Evolutionary conservation across 2,329 filamentous ascomycete species (phyloP), one percentile per base, ranked within the genome.

Genomic region (Simplicillium aogashimaense): DNA sequence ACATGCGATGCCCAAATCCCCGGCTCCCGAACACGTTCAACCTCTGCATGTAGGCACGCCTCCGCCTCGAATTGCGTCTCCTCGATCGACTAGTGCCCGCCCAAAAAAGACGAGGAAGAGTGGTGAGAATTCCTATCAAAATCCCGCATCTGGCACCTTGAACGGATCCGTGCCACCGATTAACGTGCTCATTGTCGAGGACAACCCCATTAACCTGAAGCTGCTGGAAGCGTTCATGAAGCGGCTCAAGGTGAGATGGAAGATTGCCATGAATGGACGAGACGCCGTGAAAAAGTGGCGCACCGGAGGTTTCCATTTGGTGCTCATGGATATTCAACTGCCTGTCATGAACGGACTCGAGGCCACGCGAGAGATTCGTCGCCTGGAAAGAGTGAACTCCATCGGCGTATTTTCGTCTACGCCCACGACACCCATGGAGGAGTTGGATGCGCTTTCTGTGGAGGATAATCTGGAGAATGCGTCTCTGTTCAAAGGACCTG

Each of bases 311-410:
- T 97, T 95, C 55, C 92, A 98, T 64, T 66, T 98, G 47, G 92
- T 98, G 13, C 69, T 98, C 40, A 98, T 98, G 92, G 92, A 98
- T 58, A 97, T 98, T 49, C 92, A 97, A 58, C 72, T 98, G 42
- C 92, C 92, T 4, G 82, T 95, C 53, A 95, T 98, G 89, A 94
- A 83, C 50, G 92, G 92, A 1, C 67, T 98, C 25, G 87, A 95
- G 46, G 92, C 92, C 13, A 97, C 92, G 1, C 86, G 90, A 49
- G 92, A 97, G 64, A 98, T 98, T 41, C 74, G 92, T 39, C 71
- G 92, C 39, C 66, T 97, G 31, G 92, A 98, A 63, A 76, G 86
- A 38, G 74, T 94, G 46, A 97, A 97, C 58, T 83, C 82, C 6
- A 95, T 97, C 47, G 90, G 90, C 40, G 88, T 95, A 14, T 95